A percentile compares a stretch with the other conserved stretches of the same genome.
These are phyloP conservation scores for Spizellomyces punctatus DNA, from an alignment of 192 early-diverging fungal species.

Conservation along the genomic window DNA sequence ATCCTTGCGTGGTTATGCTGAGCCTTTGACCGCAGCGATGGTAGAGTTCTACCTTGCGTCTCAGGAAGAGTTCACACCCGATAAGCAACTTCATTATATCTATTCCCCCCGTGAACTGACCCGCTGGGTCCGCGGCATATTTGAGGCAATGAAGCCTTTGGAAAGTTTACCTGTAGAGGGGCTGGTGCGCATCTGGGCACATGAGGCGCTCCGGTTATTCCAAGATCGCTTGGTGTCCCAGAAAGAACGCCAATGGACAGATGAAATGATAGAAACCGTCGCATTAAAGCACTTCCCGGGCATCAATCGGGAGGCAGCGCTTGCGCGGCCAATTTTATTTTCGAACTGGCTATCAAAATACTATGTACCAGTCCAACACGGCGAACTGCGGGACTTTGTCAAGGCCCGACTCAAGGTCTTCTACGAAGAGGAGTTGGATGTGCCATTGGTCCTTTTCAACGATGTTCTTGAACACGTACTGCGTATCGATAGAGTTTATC, in stretches of 20 bases:
- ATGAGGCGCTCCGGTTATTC: conserved; percentile 97
- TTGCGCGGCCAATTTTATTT: conserved; percentile 91
- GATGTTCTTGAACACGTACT: conserved; percentile 97
- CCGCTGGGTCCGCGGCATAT: conserved; percentile 97
- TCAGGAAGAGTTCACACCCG: conserved; percentile 91
- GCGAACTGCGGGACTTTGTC: conserved; percentile 89
- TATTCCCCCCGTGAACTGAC: conserved; percentile 99
- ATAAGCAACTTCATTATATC: conserved; percentile 98
- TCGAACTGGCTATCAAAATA: conserved; percentile 96
- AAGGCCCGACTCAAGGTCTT: conserved; percentile 95
- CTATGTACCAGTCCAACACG: conserved; percentile 88
- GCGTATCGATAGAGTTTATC: conserved; percentile 96
- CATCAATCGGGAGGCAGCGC: conserved; percentile 66
- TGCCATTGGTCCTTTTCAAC: conserved; percentile 95
- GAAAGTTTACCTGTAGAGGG: conserved; percentile 78
- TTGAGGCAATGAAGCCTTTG: conserved; percentile 85
- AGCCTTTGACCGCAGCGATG: conserved; percentile 92
- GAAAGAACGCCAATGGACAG: conserved; percentile 91
- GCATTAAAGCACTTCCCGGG: conserved; percentile 89
- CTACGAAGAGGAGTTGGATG: conserved; percentile 99
- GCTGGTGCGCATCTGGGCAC: conserved; percentile 95
- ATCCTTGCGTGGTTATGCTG: conserved; percentile 84
- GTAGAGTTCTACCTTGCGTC: conserved; percentile 93
- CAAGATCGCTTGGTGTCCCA: conserved; percentile 94
- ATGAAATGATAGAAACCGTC: conserved; percentile 78